Base-by-base conservation (phyloP, 2,329 filamentous ascomycete genomes). In the Penicillium sp. region DNA sequence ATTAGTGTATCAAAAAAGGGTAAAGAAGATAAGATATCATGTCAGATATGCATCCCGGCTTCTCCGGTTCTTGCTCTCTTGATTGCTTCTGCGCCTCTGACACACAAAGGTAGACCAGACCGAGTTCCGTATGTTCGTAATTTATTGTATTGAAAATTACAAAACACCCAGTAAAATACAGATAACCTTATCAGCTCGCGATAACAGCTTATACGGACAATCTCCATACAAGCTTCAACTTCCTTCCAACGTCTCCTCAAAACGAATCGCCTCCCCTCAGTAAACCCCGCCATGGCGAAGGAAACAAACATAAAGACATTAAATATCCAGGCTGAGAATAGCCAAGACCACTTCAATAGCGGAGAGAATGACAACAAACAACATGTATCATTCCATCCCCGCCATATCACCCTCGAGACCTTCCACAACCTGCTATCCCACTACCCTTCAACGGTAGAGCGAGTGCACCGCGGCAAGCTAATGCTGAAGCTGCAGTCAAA, bases 401-500 rank as follows among this genome's bases (percentile, higher is more conserved):
- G 53, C 25, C 51, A 60, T 15, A 73, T 75, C 36, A 64, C 65
- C 2, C 59, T 60, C 0, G 9, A 53, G 10, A 70, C 65, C 41
- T 75, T 74, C 59, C 51, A 34, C 13, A 48, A 50, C 13, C 65
- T 75, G 1, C 60, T 75, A 5, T 34, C 53, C 5, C 60, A 53
- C 49, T 75, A 74, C 53, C 62, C 65, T 0, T 44, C 46, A 1
- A 73, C 71, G 0, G 60, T 70, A 6, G 54, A 65, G 21, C 57
- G 65, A 36, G 65, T 67, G 15, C 60, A 67, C 43, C 67, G 63
- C 8, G 55, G 46, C 31, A 73, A 70, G 48, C 53, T 58, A 4
- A 58, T 55, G 9, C 41, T 48, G 0, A 70, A 66, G 44, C 38
- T 60, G 3, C 58, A 63, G n/a, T 56, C 62, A 2, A 67, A 68